Conservation (phyloP, 106 monocot genomes). For the Platanthera guangdongensis region DNA sequence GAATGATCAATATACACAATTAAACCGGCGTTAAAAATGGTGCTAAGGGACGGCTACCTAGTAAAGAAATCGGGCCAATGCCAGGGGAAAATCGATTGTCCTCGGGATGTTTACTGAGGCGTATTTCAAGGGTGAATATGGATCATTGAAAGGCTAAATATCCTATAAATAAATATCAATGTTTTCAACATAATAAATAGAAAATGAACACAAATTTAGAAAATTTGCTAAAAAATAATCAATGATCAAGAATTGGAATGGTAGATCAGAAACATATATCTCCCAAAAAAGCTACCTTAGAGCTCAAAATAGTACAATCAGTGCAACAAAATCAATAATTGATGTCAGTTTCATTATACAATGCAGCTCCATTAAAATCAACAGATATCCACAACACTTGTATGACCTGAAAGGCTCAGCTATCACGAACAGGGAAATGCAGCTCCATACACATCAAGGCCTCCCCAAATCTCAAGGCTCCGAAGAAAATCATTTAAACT, state of each 20-base stretch:
- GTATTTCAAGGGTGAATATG: neutral
- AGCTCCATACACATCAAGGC: too few species aligned
- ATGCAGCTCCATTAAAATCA: too few species aligned
- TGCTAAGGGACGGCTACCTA: slow-evolving; percentile 31
- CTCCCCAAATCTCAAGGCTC: too few species aligned
- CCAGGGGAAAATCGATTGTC: slow-evolving; percentile 59
- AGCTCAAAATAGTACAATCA: neutral
- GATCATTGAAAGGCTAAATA: neutral
- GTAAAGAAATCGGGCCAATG: slow-evolving; percentile 72
- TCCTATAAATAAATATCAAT: neutral
- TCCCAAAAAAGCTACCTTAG: neutral
- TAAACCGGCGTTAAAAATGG: neutral
- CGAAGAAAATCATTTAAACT: too few species aligned
- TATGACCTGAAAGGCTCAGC: too few species aligned
- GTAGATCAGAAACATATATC: neutral
- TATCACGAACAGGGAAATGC: too few species aligned
- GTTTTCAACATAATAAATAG: neutral
- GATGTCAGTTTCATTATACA: neutral
- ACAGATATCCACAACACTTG: too few species aligned
- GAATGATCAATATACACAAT: neutral
- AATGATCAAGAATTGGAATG: neutral
- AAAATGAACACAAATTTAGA: neutral
- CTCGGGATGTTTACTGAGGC: slow-evolving; percentile 65
- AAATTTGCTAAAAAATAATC: neutral
- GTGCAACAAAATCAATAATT: neutral